Conservation (phyloP, 75 land plant species). For the Cunninghamia lanceolata region DNA sequence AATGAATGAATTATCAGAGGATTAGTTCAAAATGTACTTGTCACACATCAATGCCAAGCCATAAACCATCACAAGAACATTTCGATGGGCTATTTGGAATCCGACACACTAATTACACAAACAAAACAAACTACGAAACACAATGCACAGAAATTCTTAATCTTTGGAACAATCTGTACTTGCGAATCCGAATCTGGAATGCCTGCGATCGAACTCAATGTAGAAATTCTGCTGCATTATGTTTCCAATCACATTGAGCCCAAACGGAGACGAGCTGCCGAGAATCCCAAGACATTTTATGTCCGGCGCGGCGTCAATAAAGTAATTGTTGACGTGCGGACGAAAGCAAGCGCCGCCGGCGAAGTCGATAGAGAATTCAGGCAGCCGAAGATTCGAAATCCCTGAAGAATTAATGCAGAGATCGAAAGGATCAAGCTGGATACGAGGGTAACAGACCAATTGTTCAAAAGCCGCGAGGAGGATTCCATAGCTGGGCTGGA, state of each 20-base stretch:
- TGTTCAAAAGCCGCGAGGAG: constrained; percentile 27
- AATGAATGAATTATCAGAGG: background rate
- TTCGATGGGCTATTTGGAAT: background rate
- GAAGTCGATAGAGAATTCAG: constrained; percentile 36
- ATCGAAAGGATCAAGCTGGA: constrained; percentile 23
- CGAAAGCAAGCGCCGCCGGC: constrained; percentile 39
- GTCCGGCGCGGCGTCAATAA: constrained; percentile 36
- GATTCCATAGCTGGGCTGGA: constrained; percentile 32
- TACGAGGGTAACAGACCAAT: constrained; percentile 22
- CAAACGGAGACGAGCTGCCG: constrained; percentile 15
- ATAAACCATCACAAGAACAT: background rate
- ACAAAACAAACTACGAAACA: background rate
- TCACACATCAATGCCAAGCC: background rate
- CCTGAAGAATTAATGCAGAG: constrained; percentile 45
- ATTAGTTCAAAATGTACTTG: background rate
- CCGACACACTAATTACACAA: background rate
- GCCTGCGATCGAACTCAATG: constrained; percentile 54
- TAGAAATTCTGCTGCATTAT: constrained; percentile 75
- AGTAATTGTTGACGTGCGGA: constrained; percentile 55
- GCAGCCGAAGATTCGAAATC: constrained; percentile 10
- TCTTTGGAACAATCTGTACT: constrained; percentile 35
- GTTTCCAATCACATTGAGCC: constrained; percentile 68
- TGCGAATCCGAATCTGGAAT: constrained; percentile 50
- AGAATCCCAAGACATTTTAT: constrained; percentile 54
- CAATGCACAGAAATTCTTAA: background rate